phyloP scores from a whole-genome alignment of 1,139 yeast genomes.

The Debaryomyces nepalensis region DNA sequence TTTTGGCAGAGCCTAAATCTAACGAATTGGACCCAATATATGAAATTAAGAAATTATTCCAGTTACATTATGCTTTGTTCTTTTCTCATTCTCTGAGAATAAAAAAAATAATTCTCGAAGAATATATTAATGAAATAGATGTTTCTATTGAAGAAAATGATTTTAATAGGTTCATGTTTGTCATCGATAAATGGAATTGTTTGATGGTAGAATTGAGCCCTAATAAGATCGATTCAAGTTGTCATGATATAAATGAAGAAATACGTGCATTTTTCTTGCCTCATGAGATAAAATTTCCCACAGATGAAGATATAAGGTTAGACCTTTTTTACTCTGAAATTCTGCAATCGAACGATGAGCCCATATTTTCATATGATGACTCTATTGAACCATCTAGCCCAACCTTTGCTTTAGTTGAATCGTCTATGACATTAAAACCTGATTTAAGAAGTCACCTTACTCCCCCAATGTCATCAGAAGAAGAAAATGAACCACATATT shows the following conservation, averaged over 20 bases:
- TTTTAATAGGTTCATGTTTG: conserved; percentile 38
- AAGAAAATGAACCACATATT: conserved; percentile 10
- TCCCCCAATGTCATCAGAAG: conserved; percentile 14
- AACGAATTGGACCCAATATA: conserved; percentile 71
- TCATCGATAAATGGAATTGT: conserved; percentile 49
- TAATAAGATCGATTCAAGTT: conserved; percentile 18
- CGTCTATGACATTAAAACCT: not conserved
- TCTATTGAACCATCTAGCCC: conserved; percentile 16
- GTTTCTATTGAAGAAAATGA: conserved; percentile 38
- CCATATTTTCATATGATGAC: conserved; percentile 1
- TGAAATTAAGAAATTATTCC: conserved; percentile 64
- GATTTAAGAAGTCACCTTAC: conserved; percentile 1
- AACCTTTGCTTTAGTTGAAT: conserved; percentile 12
- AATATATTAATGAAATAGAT: conserved; percentile 39
- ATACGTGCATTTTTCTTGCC: conserved; percentile 30
- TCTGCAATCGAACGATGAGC: not conserved
- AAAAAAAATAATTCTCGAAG: conserved; percentile 39
- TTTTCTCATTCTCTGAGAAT: conserved; percentile 44
- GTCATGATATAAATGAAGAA: conserved; percentile 39
- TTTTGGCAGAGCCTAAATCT: conserved; percentile 51
- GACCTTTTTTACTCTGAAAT: conserved; percentile 33
- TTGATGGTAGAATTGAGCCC: conserved; percentile 46
- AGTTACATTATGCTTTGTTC: conserved; percentile 47
- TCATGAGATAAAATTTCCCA: conserved; percentile 22
- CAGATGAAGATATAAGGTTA: conserved; percentile 29